Evolutionary conservation across 2,329 filamentous ascomycete species (phyloP).

Genomic region (Endocalyx cinctus): DNA sequence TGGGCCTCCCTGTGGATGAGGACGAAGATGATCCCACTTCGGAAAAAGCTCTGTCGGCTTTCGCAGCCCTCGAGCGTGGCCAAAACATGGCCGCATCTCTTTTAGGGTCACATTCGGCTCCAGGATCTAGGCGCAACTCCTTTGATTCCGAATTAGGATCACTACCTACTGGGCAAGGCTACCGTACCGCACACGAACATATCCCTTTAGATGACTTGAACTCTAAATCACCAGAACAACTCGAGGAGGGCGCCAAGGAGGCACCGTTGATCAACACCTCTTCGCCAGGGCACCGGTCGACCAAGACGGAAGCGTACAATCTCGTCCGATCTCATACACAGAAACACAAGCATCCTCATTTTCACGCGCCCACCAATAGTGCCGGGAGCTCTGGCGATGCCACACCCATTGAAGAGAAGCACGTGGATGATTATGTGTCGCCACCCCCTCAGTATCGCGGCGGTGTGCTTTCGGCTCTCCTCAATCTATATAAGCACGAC

Average conservation of each 20-base stretch:
- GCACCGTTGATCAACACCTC: conserved; percentile 8
- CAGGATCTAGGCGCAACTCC: conserved; percentile 30
- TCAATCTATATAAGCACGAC: conserved; percentile 41
- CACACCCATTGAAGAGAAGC: conserved; percentile 31
- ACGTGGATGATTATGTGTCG: conserved; percentile 36
- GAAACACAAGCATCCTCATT: conserved; percentile 15
- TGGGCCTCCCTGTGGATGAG: conserved; percentile 23
- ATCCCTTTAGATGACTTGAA: conserved; percentile 30
- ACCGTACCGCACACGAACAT: conserved; percentile 16
- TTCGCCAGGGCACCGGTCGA: conserved; percentile 20
- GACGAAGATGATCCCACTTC: conserved; percentile 18
- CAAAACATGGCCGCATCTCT: conserved; percentile 37
- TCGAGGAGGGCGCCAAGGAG: conserved; percentile 6
- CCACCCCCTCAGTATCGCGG: conserved; percentile 38
- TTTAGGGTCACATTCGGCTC: conserved; percentile 30
- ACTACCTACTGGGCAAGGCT: conserved; percentile 22
- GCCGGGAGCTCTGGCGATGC: conserved; percentile 15
- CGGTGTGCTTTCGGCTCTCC: conserved; percentile 40
- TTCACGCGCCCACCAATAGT: conserved; percentile 7
- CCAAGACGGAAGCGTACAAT: conserved; percentile 35
- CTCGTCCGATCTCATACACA: conserved; percentile 39
- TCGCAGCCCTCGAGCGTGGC: conserved; percentile 40
- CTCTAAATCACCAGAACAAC: conserved; percentile 10
- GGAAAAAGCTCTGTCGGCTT: conserved; percentile 29
- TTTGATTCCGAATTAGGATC: conserved; percentile 32